Evolutionary conservation across 2,329 filamentous ascomycete genomes (phyloP).

Genomic region (Sarocladiaceae sp.): DNA sequence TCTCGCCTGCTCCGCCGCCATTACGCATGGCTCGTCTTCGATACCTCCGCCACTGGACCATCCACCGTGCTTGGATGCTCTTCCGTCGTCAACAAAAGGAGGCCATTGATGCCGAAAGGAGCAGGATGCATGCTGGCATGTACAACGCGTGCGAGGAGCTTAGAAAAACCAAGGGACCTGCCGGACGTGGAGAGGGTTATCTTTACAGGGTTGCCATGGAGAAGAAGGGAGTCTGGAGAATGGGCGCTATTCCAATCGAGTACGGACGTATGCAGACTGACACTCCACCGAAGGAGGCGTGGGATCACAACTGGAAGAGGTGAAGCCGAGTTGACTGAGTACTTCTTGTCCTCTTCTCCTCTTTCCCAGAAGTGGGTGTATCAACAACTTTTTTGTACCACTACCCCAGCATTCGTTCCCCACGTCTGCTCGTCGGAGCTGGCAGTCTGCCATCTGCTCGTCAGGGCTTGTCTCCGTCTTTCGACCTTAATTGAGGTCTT

Average conservation of each 20-base stretch:
- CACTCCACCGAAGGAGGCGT: constrained; percentile 71
- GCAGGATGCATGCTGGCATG: constrained; percentile 80
- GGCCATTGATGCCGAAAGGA: constrained; percentile 64
- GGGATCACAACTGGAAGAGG: constrained; percentile 91
- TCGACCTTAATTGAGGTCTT: no score
- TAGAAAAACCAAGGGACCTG: constrained; percentile 54
- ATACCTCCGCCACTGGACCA: constrained; percentile 94
- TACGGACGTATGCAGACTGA: constrained; percentile 85
- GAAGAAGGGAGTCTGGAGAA: constrained; percentile 78
- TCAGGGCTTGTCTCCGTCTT: no score
- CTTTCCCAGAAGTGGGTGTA: not conserved
- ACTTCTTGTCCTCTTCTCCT: no score
- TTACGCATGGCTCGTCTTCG: constrained; percentile 86
- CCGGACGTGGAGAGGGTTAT: constrained; percentile 58
- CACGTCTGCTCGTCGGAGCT: no score
- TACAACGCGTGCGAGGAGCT: constrained; percentile 81
- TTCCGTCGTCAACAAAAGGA: constrained; percentile 66
- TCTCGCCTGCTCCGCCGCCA: constrained; percentile 55
- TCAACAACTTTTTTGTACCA: not conserved
- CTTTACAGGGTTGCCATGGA: constrained; percentile 86
- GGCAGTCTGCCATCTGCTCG: no score
- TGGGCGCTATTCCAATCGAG: constrained; percentile 79
- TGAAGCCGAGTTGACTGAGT: constrained; percentile 15
- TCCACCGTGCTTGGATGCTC: constrained; percentile 91
- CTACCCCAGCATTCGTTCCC: not conserved